phyloP scores from a whole-genome alignment of 257 asterid species.

The Rhazya stricta region DNA sequence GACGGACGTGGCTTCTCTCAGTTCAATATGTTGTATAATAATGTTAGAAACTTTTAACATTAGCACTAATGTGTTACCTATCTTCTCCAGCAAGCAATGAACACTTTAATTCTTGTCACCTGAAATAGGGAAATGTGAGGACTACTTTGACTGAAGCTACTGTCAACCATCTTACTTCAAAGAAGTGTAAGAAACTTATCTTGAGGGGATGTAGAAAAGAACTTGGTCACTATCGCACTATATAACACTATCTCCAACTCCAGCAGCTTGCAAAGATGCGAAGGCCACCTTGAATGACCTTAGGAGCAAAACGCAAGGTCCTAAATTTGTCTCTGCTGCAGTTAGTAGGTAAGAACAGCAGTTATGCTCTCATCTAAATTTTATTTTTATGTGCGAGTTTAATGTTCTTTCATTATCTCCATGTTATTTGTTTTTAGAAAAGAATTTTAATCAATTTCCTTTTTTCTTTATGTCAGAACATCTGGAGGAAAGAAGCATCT shows the following conservation, averaged over 20 bases:
- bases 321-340: slow-evolving; percentile 29
- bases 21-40: neutral
- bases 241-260: slow-evolving; percentile 21
- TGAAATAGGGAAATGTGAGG: slow-evolving; percentile 43
- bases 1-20: neutral
- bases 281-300: slow-evolving; percentile 34
- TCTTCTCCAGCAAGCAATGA: slow-evolving; percentile 13
- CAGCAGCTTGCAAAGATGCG: slow-evolving; percentile 34
- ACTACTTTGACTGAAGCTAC: slow-evolving; percentile 28
- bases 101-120: slow-evolving; percentile 21
- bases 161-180: slow-evolving; percentile 30
- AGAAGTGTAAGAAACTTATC: slow-evolving; percentile 40
- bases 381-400: slow-evolving; percentile 5
- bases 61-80: neutral
- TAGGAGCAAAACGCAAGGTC: slow-evolving; percentile 39
- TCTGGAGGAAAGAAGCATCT: slow-evolving; percentile 40
- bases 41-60: neutral
- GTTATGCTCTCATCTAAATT: slow-evolving; percentile 8
- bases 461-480: slow-evolving; percentile 43
- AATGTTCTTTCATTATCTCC: slow-evolving; percentile 2
- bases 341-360: slow-evolving; percentile 36
- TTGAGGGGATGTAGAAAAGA: neutral
- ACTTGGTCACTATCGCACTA: slow-evolving; percentile 8
- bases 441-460: slow-evolving; percentile 9
- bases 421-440: slow-evolving; percentile 5